Evolutionary conservation across 352 stramenopile species (phyloP).

Genomic region (Globisporangium megalacanthum): DNA sequence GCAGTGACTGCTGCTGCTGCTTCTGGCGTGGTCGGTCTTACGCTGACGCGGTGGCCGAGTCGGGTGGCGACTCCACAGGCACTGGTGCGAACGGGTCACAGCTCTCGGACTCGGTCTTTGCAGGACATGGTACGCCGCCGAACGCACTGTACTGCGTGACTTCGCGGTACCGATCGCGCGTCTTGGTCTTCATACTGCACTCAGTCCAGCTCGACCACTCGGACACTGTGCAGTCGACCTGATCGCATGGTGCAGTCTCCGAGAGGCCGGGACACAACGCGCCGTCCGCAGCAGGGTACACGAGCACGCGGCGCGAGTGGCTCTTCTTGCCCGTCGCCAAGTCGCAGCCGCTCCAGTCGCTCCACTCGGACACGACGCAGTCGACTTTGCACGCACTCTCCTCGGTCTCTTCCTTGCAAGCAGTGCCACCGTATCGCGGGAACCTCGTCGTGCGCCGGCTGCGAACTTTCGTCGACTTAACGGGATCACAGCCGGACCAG

Average conservation of each 20-base stretch:
- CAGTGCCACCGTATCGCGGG: slow-evolving; percentile 27
- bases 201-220: slow-evolving; percentile 48
- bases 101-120: slow-evolving; percentile 18
- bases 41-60: background rate
- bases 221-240: slow-evolving; percentile 30
- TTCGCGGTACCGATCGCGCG: slow-evolving; percentile 21
- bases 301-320: slow-evolving; percentile 27
- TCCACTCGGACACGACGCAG: slow-evolving; percentile 46
- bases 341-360: slow-evolving; percentile 41
- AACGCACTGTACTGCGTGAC: slow-evolving; percentile 29
- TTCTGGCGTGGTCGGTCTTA: too few species aligned
- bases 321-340: slow-evolving; percentile 35
- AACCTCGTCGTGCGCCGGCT: slow-evolving; percentile 21
- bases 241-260: slow-evolving; percentile 30
- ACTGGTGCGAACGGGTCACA: slow-evolving; percentile 18
- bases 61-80: background rate
- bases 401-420: slow-evolving; percentile 21
- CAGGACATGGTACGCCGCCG: slow-evolving; percentile 24
- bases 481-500: slow-evolving; percentile 43
- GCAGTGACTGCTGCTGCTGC: too few species aligned
- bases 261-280: slow-evolving; percentile 16
- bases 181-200: slow-evolving; percentile 44
- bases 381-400: slow-evolving; percentile 30
- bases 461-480: slow-evolving; percentile 23
- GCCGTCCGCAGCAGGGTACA: slow-evolving; percentile 22